Conservation (phyloP, 352 stramenopile species). For the Pythium sukuiense region DNA sequence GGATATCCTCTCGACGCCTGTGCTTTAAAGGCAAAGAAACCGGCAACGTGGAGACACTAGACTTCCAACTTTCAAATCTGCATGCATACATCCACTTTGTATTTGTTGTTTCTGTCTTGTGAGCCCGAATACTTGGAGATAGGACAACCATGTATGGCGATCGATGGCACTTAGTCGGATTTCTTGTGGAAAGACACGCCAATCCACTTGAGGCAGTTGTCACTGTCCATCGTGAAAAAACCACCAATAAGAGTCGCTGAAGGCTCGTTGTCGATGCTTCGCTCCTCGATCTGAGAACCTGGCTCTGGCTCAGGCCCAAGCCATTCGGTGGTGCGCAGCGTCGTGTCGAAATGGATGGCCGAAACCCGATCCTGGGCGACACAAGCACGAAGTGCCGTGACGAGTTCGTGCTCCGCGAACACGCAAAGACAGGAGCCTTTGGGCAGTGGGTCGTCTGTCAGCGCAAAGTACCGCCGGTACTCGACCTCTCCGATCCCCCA, state of each 20-base stretch:
- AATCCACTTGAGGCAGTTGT: no score
- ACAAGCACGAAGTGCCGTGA: neutral
- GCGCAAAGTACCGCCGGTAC: neutral
- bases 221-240: neutral
- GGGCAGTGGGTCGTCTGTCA: neutral
- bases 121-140: no score
- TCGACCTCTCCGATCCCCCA: neutral
- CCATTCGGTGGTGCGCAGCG: slow-evolving; percentile 9
- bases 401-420: neutral
- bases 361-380: neutral
- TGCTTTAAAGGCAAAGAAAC: slow-evolving; percentile 30
- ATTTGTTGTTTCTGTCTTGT: no score
- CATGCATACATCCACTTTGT: neutral
- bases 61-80: no score
- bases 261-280: neutral
- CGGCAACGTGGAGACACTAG: no score
- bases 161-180: no score
- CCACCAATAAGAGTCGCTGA: slow-evolving; percentile 2
- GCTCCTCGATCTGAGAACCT: neutral
- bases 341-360: slow-evolving; percentile 7
- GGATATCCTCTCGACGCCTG: slow-evolving; percentile 62
- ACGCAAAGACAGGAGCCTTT: neutral
- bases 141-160: no score
- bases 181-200: no score
- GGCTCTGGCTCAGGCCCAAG: neutral